Evolutionary conservation across 192 early-diverging fungal species (phyloP).

Genomic region (Chytriomyces sp.): DNA sequence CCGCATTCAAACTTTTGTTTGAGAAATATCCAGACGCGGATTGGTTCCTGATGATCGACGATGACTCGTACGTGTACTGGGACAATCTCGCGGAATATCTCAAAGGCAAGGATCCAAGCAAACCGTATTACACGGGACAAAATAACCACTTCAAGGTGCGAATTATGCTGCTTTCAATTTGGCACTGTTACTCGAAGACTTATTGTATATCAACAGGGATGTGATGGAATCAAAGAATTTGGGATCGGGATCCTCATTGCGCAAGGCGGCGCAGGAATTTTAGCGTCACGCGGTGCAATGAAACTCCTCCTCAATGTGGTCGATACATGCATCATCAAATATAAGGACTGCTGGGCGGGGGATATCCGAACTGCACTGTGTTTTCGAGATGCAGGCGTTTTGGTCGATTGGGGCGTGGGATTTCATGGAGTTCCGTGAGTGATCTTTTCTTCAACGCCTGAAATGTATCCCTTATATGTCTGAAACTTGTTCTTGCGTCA

Average conservation of each 20-base stretch:
- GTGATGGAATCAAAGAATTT: conserved; percentile 56
- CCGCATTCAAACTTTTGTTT: conserved; percentile 54
- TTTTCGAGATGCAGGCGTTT: conserved; percentile 42
- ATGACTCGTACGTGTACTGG: conserved; percentile 65
- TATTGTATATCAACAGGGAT: too few relatives aligned
- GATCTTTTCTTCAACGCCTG: conserved; percentile 38
- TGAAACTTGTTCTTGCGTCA: background rate
- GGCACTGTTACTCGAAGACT: too few relatives aligned
- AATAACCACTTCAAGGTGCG: conserved; percentile 41
- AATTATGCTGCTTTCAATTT: too few relatives aligned
- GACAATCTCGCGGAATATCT: conserved; percentile 53
- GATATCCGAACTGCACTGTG: conserved; percentile 49
- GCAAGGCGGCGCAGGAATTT: conserved; percentile 60
- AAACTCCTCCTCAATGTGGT: conserved; percentile 36
- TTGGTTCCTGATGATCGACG: conserved; percentile 70
- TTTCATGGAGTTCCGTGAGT: conserved; percentile 34
- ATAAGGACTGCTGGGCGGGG: conserved; percentile 43
- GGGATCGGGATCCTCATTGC: conserved; percentile 52
- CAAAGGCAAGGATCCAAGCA: conserved; percentile 39
- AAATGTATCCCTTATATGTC: background rate
- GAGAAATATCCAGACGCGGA: conserved; percentile 58
- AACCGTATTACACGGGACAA: conserved; percentile 51
- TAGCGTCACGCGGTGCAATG: conserved; percentile 54
- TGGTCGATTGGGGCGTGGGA: conserved; percentile 19
- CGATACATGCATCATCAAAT: conserved; percentile 36